Evolutionary conservation across 371 early-diverging fungal genomes (phyloP), one percentile per base, ranked within the genome.

Genomic region (Circinella umbellata): DNA sequence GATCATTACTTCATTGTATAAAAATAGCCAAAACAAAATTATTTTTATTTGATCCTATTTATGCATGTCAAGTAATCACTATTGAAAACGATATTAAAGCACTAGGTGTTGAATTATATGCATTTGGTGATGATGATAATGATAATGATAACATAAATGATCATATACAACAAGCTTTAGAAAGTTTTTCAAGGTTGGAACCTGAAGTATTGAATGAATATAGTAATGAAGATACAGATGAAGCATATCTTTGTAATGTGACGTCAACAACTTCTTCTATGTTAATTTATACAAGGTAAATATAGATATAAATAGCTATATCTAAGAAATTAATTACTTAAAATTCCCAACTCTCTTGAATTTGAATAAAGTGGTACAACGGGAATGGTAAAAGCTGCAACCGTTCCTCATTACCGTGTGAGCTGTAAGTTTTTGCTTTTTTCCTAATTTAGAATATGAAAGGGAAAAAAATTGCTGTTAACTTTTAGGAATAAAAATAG

Each of bases 261-360:
- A 13, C 46, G 0, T 37, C 63, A 27, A 60, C 68, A 4, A 81
- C 80, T 61, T 57, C 82, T 39, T 82, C 82, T 11, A 71, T 78
- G 61, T 67, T 85, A 42, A 82, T 85, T 27, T 85, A 85, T 37
- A 85, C 85, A 1, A 68, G 68, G 68, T 63, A 60, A 46, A 27
- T 27, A 1, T 27, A 27, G 0, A 42, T 42, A 11, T 6, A 42
- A 42, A 42, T 11, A 38, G 39, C 4, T 57, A 57, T 57, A 6
- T 57, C 59, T 20, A 5, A 57, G 2, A 57, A 54, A 27, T 4
- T 3, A 34, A 11, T 57, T 27, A 27, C 2, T 27, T 27, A 27
- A 27, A 20, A 20, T 57, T 17, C 11, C 27, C 36, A 20, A 20
- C 36, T 20, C 42, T 42, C 3, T 42, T 42, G 0, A 42, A 9